Percentiles rank a stretch among this genome's conserved stretches.
These are phyloP conservation scores for Purshia tridentata DNA, from an alignment of 306 rosid genomes.

Conservation along the genomic window DNA sequence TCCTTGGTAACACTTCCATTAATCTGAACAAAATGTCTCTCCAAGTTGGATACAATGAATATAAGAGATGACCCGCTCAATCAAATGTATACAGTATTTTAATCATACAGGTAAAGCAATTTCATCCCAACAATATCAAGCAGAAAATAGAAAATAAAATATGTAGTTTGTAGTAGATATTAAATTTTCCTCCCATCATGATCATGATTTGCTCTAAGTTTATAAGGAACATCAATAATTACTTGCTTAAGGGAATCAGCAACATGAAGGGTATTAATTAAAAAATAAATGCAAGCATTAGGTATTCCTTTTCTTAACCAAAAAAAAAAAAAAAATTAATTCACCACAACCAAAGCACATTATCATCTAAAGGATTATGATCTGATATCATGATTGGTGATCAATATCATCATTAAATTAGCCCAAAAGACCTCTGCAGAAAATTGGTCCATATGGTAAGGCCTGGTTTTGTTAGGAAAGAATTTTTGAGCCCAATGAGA, in stretches of 20 bases:
- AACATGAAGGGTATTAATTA: not conserved
- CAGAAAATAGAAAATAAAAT: not conserved
- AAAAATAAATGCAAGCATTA: not conserved
- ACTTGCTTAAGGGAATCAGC: not conserved
- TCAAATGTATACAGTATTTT: not conserved
- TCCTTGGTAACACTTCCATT: conserved; percentile 50
- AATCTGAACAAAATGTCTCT: conserved; percentile 24
- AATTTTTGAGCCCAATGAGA: too few relatives aligned
- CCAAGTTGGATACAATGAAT: not conserved
- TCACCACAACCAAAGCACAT: not conserved
- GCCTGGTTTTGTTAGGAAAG: too few relatives aligned
- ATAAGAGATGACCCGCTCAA: not conserved
- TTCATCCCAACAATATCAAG: not conserved
- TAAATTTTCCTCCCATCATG: not conserved
- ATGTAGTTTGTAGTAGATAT: not conserved
- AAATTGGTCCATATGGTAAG: too few relatives aligned
- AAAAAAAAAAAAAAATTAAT: not conserved
- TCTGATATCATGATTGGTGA: not conserved
- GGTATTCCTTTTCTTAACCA: not conserved
- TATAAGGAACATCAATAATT: not conserved
- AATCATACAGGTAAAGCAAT: not conserved
- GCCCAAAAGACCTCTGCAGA: too few relatives aligned
- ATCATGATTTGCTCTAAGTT: not conserved
- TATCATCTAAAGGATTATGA: not conserved
- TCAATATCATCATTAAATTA: not conserved